Percentiles rank a stretch among this genome's conserved stretches.
Evolutionary conservation across 1,284 basidiomycete species (phyloP).

Genomic region (Apiotrichum veenhuisii): DNA sequence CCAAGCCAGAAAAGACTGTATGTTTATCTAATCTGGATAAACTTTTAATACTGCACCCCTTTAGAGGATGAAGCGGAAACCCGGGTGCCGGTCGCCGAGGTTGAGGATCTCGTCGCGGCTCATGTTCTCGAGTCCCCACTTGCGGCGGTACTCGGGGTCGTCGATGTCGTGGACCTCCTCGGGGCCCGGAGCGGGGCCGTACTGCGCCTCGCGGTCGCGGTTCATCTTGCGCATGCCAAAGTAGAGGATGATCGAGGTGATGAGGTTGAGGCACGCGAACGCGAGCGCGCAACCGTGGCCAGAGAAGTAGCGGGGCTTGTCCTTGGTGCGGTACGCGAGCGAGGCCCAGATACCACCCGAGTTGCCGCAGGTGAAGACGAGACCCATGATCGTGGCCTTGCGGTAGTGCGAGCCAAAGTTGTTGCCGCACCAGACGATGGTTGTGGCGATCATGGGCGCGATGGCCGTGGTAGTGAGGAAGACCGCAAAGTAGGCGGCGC

Average conservation of each 20-base stretch:
- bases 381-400: slow-evolving; percentile 51
- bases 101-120: slow-evolving; percentile 49
- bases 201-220: slow-evolving; percentile 40
- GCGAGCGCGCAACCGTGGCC: slow-evolving; percentile 49
- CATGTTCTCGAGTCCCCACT: slow-evolving; percentile 49
- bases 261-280: slow-evolving; percentile 41
- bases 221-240: slow-evolving; percentile 46
- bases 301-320: slow-evolving; percentile 34
- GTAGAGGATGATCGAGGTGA: slow-evolving; percentile 41
- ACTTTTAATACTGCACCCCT: too few species aligned
- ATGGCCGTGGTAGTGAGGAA: slow-evolving; percentile 49
- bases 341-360: slow-evolving; percentile 52
- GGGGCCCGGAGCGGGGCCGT: slow-evolving; percentile 37
- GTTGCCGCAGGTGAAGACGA: slow-evolving; percentile 53
- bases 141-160: slow-evolving; percentile 37
- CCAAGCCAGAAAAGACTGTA: too few species aligned
- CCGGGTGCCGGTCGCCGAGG: slow-evolving; percentile 50
- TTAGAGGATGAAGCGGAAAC: slow-evolving; percentile 40
- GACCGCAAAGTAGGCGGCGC: slow-evolving; percentile 51
- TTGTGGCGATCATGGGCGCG: slow-evolving; percentile 50
- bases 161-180: slow-evolving; percentile 62
- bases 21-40: too few species aligned
- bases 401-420: slow-evolving; percentile 49
- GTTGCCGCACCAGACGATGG: slow-evolving; percentile 52
- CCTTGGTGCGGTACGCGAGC: slow-evolving; percentile 45